Evolutionary conservation across 352 stramenopile genomes (phyloP), one percentile per base, ranked within the genome.

Genomic region (Phytophthora ohioensis): DNA sequence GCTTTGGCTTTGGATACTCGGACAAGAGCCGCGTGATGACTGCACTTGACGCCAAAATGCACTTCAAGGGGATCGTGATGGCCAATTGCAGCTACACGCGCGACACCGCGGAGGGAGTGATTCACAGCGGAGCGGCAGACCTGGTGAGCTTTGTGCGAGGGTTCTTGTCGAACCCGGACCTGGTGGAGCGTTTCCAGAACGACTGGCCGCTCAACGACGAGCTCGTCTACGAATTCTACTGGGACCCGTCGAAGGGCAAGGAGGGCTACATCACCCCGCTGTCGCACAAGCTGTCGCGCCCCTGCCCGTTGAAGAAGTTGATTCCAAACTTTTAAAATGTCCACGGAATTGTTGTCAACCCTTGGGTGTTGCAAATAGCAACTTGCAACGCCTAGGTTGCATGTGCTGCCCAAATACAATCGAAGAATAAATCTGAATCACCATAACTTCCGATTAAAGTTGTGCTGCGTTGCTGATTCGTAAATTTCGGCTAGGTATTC

Each of bases 151-250:
- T 76, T 17, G 64, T 69, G 31, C 64, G 64, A 27, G 49, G 32
- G 30, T 76, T 70, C 57, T 73, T 69, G 49, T 57, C 69, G 35
- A 78, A 75, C 36, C 71, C 71, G 31, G 71, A 78, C 49, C 66
- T 72, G 39, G 66, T 55, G 11, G 59, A 74, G 38, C 32, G 67
- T 34, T 74, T 70, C 47, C 36, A 63, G 53, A 60, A 58, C 34
- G 53, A 58, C 46, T 70, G 60, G 53, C 53, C 60, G 45, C 53
- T 74, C 36, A 74, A 70, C 47, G 53, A 63, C 11, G 57, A 70
- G 17, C 53, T 74, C 34, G 47, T 0, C 27, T 78, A 71, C 59
- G 70, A 74, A 27, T 73, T 71, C n/a, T 78, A 68, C 48, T 74
- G 65, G 70, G 59, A 75, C 49, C 46, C 65, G 5, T 42, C 58